A percentile compares a stretch with the other conserved stretches of the same genome.
phyloP scores from a whole-genome alignment of 768 basidiomycete genomes.

The Mycena rosella region DNA sequence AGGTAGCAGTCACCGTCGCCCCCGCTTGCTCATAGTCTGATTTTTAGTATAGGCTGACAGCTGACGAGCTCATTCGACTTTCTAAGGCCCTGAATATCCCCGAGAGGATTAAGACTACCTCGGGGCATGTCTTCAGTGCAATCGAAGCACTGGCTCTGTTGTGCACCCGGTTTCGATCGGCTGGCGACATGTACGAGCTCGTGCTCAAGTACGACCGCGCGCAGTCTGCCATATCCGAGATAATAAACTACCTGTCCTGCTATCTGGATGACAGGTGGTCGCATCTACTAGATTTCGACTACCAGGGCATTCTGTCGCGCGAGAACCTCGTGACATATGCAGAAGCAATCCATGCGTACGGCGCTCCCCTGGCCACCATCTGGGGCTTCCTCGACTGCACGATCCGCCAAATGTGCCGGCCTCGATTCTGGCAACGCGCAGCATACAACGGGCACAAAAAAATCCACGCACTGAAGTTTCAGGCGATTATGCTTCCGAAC shows the following conservation, averaged over 20 bases:
- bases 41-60: background rate
- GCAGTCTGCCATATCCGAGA: constrained; percentile 40
- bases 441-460: constrained; percentile 44
- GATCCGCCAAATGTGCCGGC: constrained; percentile 35
- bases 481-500: constrained; percentile 42
- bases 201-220: constrained; percentile 25
- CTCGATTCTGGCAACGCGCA: constrained; percentile 9
- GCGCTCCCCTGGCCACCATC: constrained; percentile 32
- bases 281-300: constrained; percentile 28
- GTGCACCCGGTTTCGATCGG: background rate
- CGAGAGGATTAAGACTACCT: background rate
- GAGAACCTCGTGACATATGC: constrained; percentile 15
- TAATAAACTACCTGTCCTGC: constrained; percentile 15
- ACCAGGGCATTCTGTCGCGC: background rate
- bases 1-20: no score
- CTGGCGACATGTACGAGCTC: constrained; percentile 5
- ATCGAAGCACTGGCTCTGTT: background rate
- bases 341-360: constrained; percentile 27
- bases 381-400: constrained; percentile 43
- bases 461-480: constrained; percentile 45
- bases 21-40: no score
- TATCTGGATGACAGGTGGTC: constrained; percentile 36
- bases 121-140: background rate
- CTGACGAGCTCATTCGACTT: background rate
- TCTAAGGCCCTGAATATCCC: background rate